A percentile compares a stretch with the other conserved stretches of the same genome.
phyloP scores from a whole-genome alignment of 2,329 filamentous ascomycete species.

The Xylariaceae sp. region DNA sequence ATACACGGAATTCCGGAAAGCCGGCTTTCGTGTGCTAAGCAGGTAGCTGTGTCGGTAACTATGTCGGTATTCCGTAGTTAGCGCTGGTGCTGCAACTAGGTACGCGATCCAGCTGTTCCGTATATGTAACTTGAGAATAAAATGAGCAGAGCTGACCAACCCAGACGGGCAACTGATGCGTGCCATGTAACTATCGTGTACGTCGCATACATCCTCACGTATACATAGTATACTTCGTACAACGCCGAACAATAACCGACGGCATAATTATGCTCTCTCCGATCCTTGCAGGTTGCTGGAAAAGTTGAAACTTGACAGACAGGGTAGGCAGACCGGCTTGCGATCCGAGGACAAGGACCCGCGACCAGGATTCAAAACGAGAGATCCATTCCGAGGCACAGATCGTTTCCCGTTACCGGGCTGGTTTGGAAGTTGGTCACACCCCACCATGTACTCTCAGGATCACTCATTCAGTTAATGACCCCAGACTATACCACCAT shows the following conservation, averaged over 20 bases:
- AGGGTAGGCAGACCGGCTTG: constrained; percentile 6
- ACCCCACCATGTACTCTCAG: no score
- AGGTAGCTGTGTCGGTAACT: no score
- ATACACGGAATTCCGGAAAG: no score
- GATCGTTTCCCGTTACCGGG: not conserved
- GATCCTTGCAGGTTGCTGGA: no score
- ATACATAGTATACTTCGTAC: not conserved
- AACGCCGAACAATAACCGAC: not conserved
- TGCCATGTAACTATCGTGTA: not conserved
- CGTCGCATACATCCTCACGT: not conserved
- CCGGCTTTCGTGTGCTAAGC: no score
- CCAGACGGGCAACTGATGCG: constrained; percentile 5
- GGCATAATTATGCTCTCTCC: constrained; percentile 5
- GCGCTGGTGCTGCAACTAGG: no score
- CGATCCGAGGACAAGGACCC: constrained; percentile 6
- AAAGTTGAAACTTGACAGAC: not conserved
- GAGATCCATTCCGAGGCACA: not conserved
- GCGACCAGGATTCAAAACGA: not conserved
- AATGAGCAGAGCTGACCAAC: not conserved
- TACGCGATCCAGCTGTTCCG: no score
- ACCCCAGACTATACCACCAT: no score
- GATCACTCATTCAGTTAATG: no score
- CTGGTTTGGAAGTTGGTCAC: not conserved
- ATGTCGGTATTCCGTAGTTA: no score
- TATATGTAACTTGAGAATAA: no score